A percentile compares a stretch with the other conserved stretches of the same genome.
These are phyloP conservation scores for Aquilaria malaccensis DNA, from an alignment of 345 rosid genomes.

Conservation along the genomic window DNA sequence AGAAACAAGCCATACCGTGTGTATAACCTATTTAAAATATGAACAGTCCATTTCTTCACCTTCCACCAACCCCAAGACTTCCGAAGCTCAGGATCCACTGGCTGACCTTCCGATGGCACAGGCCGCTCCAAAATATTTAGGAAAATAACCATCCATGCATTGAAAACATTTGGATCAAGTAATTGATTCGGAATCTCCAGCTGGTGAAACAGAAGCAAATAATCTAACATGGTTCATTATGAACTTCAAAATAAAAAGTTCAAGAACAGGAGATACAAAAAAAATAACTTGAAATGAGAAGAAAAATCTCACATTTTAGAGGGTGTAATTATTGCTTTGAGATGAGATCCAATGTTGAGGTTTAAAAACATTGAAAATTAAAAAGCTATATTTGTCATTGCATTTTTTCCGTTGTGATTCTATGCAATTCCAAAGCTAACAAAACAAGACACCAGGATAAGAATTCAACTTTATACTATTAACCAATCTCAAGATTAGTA, in stretches of 20 bases:
- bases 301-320: no score
- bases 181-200: slow-evolving; percentile 95
- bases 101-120: slow-evolving; percentile 93
- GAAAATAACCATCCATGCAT: slow-evolving; percentile 95
- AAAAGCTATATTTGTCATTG: not conserved
- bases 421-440: no score
- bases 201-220: slow-evolving; percentile 28
- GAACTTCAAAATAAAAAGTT: not conserved
- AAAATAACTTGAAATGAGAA: no score
- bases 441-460: no score
- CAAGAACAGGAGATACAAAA: not conserved
- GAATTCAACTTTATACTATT: no score
- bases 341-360: not conserved
- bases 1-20: slow-evolving; percentile 48
- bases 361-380: slow-evolving; percentile 3
- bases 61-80: slow-evolving; percentile 99
- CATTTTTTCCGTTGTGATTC: no score
- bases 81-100: slow-evolving; percentile 77
- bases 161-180: slow-evolving; percentile 66
- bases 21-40: slow-evolving; percentile 85
- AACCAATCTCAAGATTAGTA: no score
- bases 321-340: not conserved
- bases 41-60: slow-evolving; percentile 99
- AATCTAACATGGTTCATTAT: not conserved
- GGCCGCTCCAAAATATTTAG: slow-evolving; percentile 85